These are phyloP conservation scores for Myochromella boudieri DNA, from an alignment of 768 basidiomycete species.

Conservation along the genomic window DNA sequence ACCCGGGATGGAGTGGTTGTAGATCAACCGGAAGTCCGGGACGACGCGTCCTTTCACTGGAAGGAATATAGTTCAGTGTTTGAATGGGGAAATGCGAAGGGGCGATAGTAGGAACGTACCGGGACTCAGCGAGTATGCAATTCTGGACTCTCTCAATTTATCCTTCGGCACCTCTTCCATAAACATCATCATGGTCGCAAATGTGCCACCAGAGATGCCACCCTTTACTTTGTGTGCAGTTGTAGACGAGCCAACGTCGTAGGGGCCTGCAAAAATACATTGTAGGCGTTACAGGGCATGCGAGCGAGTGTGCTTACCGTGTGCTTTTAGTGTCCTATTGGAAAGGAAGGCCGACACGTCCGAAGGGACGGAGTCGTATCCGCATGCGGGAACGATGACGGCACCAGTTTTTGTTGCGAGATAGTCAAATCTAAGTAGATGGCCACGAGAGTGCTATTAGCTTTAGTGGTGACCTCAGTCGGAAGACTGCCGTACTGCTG, in stretches of 20 bases:
- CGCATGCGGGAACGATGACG: slow-evolving; percentile 78
- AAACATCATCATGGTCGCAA: slow-evolving; percentile 37
- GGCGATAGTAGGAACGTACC: slow-evolving; percentile 22
- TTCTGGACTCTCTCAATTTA: slow-evolving; percentile 28
- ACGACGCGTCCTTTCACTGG: slow-evolving; percentile 13
- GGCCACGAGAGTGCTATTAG: not conserved
- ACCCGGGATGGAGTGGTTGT: slow-evolving; percentile 38
- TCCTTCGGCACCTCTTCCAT: slow-evolving; percentile 39
- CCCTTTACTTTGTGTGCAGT: slow-evolving; percentile 49
- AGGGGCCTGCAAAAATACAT: slow-evolving; percentile 12
- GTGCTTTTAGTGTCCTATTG: slow-evolving; percentile 63
- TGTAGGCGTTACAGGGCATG: not conserved
- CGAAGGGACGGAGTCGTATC: slow-evolving; percentile 75
- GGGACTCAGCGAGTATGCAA: slow-evolving; percentile 42
- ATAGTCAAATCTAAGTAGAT: slow-evolving; percentile 58
- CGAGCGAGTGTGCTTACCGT: slow-evolving; percentile 9
- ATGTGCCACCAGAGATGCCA: slow-evolving; percentile 65
- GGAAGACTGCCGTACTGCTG: slow-evolving; percentile 38
- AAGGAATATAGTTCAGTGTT: not conserved
- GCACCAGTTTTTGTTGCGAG: slow-evolving; percentile 67
- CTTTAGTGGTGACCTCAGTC: no score
- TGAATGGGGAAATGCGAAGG: not conserved
- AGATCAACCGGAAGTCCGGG: slow-evolving; percentile 30
- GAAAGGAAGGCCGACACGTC: slow-evolving; percentile 71
- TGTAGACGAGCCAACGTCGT: slow-evolving; percentile 53